Percentiles rank a stretch among this genome's conserved stretches.
Conservation (phyloP, 2,329 filamentous ascomycete species). For the Alternaria viburni region DNA sequence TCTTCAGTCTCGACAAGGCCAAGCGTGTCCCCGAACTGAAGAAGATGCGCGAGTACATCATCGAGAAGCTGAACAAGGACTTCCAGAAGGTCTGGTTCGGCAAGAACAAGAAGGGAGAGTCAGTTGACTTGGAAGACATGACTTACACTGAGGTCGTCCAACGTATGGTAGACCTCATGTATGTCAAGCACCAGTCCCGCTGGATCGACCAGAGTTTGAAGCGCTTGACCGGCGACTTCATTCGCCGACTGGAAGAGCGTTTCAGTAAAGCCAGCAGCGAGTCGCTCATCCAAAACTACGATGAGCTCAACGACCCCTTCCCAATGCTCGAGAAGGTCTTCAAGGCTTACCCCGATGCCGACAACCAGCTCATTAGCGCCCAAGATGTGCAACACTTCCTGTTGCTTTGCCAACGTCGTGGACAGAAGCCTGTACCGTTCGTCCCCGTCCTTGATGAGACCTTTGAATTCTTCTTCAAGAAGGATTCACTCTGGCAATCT, state of each 20-base stretch:
- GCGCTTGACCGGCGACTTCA: conserved; percentile 89
- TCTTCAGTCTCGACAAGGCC: conserved; percentile 94
- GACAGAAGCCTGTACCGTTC: conserved; percentile 96
- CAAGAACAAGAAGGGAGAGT: conserved; percentile 50
- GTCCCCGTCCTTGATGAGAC: conserved; percentile 95
- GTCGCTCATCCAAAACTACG: conserved; percentile 87
- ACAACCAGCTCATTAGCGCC: conserved; percentile 92
- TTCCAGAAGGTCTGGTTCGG: conserved; percentile 60
- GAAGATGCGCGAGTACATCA: conserved; percentile 55
- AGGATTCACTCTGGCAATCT: conserved; percentile 98
- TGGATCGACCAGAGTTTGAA: conserved; percentile 71
- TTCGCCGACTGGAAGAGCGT: conserved; percentile 94
- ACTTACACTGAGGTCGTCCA: conserved; percentile 55
- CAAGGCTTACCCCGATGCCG: conserved; percentile 81
- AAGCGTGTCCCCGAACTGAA: conserved; percentile 52
- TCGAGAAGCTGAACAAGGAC: conserved; percentile 55
- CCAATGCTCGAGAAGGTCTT: conserved; percentile 79
- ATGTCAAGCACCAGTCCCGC: conserved; percentile 52
- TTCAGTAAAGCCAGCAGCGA: conserved; percentile 80
- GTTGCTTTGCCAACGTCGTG: conserved; percentile 85
- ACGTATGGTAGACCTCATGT: conserved; percentile 57
- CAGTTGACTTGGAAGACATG: conserved; percentile 57
- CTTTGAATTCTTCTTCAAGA: conserved; percentile 99
- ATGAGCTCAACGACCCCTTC: conserved; percentile 85
- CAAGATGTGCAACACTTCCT: conserved; percentile 98